phyloP scores from a whole-genome alignment of 2,329 filamentous ascomycete genomes.

The Xylogone sp. region DNA sequence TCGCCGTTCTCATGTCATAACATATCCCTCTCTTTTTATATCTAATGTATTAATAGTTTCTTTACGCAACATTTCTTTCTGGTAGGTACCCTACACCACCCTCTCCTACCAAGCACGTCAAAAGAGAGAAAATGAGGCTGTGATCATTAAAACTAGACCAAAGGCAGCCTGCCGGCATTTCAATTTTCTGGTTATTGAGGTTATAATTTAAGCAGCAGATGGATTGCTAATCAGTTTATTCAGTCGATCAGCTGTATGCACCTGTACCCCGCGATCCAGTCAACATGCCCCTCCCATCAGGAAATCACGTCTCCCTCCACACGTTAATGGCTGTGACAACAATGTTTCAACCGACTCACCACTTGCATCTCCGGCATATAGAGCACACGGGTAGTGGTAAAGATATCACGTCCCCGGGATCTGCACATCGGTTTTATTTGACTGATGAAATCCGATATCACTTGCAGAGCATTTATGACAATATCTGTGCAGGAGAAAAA shows the following conservation, averaged over 20 bases:
- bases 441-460: conserved; percentile 46
- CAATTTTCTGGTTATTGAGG: no score
- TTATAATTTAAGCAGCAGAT: no score
- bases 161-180: no score
- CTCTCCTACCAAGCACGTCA: not conserved
- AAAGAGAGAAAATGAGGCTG: not conserved
- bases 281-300: conserved; percentile 18
- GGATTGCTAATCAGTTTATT: not conserved
- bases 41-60: not conserved
- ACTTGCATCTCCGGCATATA: conserved; percentile 16
- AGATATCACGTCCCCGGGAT: conserved; percentile 16
- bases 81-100: not conserved
- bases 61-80: not conserved
- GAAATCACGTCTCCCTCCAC: conserved; percentile 28
- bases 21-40: not conserved
- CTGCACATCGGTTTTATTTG: conserved; percentile 33
- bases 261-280: not conserved
- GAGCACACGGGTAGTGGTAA: conserved; percentile 19
- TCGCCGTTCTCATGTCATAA: not conserved
- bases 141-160: not conserved
- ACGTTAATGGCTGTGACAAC: conserved; percentile 30
- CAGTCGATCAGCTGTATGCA: no score
- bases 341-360: conserved; percentile 22
- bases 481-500: conserved; percentile 33
- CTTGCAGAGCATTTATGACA: conserved; percentile 44